Percentiles rank a stretch among this genome's conserved stretches.
Conservation (phyloP, 2,329 filamentous ascomycete genomes). For the Paracamarosporium sp. region DNA sequence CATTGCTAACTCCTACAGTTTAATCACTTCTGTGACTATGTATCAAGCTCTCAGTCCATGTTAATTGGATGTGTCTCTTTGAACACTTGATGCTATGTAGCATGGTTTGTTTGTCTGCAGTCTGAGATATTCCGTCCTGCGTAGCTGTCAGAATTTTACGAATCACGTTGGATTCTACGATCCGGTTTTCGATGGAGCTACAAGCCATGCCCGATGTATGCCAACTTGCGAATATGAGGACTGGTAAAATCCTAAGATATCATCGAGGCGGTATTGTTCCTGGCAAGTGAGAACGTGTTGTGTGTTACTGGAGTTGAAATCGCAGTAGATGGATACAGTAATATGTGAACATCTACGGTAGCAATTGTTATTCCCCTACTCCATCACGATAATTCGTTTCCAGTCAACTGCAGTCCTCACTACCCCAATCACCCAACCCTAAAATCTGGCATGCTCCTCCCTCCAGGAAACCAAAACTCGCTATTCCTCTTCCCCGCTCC, state of each 20-base stretch:
- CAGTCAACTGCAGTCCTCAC: background rate
- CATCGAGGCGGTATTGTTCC: conserved; percentile 50
- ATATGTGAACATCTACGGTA: conserved; percentile 18
- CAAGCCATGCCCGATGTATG: no score
- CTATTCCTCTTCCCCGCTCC: conserved; percentile 11
- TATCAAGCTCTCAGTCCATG: no score
- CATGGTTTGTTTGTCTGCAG: no score
- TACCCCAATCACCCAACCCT: background rate
- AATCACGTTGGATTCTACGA: background rate
- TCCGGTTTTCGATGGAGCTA: no score
- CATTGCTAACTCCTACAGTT: no score
- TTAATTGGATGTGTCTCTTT: no score
- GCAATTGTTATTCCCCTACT: background rate
- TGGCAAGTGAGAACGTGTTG: conserved; percentile 55
- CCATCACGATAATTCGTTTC: background rate
- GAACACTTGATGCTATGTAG: no score
- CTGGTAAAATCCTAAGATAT: conserved; percentile 35
- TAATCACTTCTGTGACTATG: no score
- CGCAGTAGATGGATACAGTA: conserved; percentile 54
- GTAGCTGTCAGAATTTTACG: background rate
- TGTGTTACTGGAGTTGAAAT: conserved; percentile 56
- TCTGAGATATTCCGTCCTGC: background rate
- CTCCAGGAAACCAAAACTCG: conserved; percentile 9
- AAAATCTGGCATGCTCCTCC: conserved; percentile 6
- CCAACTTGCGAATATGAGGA: background rate